phyloP scores from a whole-genome alignment of 371 early-diverging fungal species.

The Syncephalastrum racemosum region DNA sequence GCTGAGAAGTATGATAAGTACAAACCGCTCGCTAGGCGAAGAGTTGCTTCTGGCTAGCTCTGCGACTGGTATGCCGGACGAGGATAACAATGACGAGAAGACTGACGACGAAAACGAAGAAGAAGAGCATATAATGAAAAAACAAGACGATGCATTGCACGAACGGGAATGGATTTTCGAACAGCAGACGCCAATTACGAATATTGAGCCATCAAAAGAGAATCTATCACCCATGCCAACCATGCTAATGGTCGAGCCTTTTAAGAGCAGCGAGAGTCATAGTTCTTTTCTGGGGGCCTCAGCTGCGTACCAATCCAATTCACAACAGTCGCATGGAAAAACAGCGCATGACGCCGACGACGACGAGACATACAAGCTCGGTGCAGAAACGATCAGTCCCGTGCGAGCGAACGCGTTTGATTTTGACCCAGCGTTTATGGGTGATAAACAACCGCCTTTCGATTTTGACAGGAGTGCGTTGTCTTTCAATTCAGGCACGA shows the following conservation, averaged over 20 bases:
- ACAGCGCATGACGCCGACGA: neutral
- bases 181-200: too few relatives aligned
- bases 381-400: conserved; percentile 13
- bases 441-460: conserved; percentile 3
- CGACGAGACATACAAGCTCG: neutral
- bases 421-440: conserved; percentile 15
- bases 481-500: neutral
- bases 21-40: conserved; percentile 8
- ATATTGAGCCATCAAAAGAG: too few relatives aligned
- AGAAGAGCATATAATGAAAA: too few relatives aligned
- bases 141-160: too few relatives aligned
- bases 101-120: too few relatives aligned
- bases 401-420: conserved; percentile 11
- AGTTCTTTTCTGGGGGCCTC: conserved; percentile 8
- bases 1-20: neutral
- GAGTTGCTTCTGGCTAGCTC: conserved; percentile 8
- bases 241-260: too few relatives aligned
- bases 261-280: neutral
- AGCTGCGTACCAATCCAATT: conserved; percentile 2
- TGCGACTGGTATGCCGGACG: neutral
- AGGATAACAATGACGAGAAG: neutral
- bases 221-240: too few relatives aligned
- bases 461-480: neutral
- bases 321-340: conserved; percentile 8
- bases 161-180: too few relatives aligned